Percentiles rank a stretch among this genome's conserved stretches.
Conservation (phyloP, 2,329 filamentous ascomycete species). For the Fusarium zealandicum region DNA sequence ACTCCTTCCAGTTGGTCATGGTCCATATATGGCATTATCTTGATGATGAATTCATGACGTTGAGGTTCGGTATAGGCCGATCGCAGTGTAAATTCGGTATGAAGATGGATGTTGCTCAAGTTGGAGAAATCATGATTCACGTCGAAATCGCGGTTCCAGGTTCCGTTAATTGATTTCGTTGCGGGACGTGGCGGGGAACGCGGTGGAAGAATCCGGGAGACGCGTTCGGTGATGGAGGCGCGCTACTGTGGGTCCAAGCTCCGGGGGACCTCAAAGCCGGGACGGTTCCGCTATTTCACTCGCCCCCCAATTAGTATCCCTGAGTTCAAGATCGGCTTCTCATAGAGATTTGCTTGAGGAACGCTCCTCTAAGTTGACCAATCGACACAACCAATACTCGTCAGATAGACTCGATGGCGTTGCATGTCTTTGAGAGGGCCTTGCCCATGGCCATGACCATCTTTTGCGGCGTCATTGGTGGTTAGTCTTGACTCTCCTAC, state of each 20-base stretch:
- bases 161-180: conserved; percentile 32
- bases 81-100: conserved; percentile 1
- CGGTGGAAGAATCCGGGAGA: conserved; percentile 37
- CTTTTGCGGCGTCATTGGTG: conserved; percentile 49
- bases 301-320: conserved; percentile 10
- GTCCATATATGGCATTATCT: conserved; percentile 41
- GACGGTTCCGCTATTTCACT: conserved; percentile 10
- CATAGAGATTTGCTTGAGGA: not conserved
- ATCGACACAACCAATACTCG: not conserved
- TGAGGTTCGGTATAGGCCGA: not conserved
- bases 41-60: conserved; percentile 22
- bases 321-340: not conserved
- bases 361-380: not conserved
- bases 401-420: conserved; percentile 14
- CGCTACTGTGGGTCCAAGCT: conserved; percentile 23
- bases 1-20: conserved; percentile 59
- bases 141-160: conserved; percentile 13
- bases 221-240: conserved; percentile 37
- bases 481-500: conserved; percentile 34
- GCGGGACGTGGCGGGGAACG: conserved; percentile 36
- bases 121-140: conserved; percentile 15
- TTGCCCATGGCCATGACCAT: conserved; percentile 47
- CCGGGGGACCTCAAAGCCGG: conserved; percentile 8
- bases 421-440: conserved; percentile 47
- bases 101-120: not conserved